Conservation (phyloP, 2,329 filamentous ascomycete species). For the Aspergillus neotritici region DNA sequence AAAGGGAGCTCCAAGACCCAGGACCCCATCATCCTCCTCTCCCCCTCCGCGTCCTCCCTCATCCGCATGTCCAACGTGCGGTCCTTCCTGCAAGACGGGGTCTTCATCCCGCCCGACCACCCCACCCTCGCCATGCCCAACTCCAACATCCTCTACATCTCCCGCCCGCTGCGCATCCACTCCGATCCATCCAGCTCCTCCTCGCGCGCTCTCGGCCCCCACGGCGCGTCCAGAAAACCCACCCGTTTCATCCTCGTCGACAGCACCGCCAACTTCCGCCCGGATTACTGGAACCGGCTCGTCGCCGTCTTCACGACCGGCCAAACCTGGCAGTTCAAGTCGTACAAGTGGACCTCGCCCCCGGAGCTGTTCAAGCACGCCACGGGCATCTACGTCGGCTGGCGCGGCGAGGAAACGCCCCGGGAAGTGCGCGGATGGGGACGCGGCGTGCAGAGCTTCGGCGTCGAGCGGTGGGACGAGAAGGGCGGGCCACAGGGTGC, state of each 20-base stretch:
- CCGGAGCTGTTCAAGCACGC: constrained; percentile 85
- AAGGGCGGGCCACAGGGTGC: constrained; percentile 35
- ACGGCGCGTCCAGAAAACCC: constrained; percentile 48
- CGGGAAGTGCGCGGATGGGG: constrained; percentile 78
- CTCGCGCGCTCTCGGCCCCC: constrained; percentile 52
- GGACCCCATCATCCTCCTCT: constrained; percentile 92
- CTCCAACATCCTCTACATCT: constrained; percentile 78
- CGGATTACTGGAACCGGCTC: constrained; percentile 93
- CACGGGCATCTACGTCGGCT: constrained; percentile 82
- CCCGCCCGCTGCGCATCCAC: constrained; percentile 63
- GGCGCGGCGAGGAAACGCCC: constrained; percentile 76
- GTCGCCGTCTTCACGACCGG: constrained; percentile 97
- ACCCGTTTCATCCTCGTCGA: constrained; percentile 95
- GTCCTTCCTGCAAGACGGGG: constrained; percentile 79
- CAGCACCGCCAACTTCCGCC: constrained; percentile 88
- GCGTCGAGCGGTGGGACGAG: constrained; percentile 75
- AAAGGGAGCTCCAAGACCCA: constrained; percentile 46
- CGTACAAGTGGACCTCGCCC: constrained; percentile 90
- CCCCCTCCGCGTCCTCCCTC: constrained; percentile 88
- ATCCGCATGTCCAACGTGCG: constrained; percentile 95
- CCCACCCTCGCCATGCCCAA: constrained; percentile 56
- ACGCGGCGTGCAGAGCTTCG: constrained; percentile 69
- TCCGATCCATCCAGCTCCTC: constrained; percentile 26
- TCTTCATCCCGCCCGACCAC: constrained; percentile 70
- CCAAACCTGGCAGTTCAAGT: constrained; percentile 97